Evolutionary conservation across 176 grass and related monocot genomes (phyloP).

Genomic region (Oryza nivara): DNA sequence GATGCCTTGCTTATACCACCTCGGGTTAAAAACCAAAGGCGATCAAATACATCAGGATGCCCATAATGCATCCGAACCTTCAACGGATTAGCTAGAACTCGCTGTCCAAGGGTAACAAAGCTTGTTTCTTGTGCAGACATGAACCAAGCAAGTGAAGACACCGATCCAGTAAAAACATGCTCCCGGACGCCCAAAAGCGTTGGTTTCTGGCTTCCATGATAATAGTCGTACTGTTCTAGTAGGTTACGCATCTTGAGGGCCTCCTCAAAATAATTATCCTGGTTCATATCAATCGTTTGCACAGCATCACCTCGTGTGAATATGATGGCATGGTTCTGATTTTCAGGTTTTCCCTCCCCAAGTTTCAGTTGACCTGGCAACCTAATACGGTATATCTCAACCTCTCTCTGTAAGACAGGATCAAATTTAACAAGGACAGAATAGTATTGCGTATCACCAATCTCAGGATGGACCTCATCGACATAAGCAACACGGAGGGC

Average conservation of each 20-base stretch:
- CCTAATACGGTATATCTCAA: slow-evolving; percentile 90
- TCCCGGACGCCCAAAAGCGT: slow-evolving; percentile 90
- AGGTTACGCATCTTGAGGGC: slow-evolving; percentile 99
- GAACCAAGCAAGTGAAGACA: slow-evolving; percentile 98
- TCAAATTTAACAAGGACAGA: slow-evolving; percentile 98
- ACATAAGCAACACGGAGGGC: slow-evolving; percentile 92
- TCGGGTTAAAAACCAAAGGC: slow-evolving; percentile 89
- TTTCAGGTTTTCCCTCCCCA: slow-evolving; percentile 98
- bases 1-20: slow-evolving; percentile 98
- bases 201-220: slow-evolving; percentile 73
- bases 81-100: slow-evolving; percentile 85
- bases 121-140: slow-evolving; percentile 99
- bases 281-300: slow-evolving; percentile 99
- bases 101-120: slow-evolving; percentile 98
- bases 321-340: slow-evolving; percentile 96
- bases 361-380: slow-evolving; percentile 86
- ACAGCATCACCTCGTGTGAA: slow-evolving; percentile 92
- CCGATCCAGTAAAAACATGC: slow-evolving; percentile 96
- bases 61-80: slow-evolving; percentile 99
- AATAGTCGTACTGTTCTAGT: slow-evolving; percentile 81
- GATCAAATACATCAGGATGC: slow-evolving; percentile 97
- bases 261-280: slow-evolving; percentile 97
- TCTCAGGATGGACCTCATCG: slow-evolving; percentile 62
- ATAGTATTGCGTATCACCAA: slow-evolving; percentile 63
- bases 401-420: slow-evolving; percentile 64